phyloP scores from a whole-genome alignment of 352 stramenopile genomes.

The Halophytophthora polymorphica region DNA sequence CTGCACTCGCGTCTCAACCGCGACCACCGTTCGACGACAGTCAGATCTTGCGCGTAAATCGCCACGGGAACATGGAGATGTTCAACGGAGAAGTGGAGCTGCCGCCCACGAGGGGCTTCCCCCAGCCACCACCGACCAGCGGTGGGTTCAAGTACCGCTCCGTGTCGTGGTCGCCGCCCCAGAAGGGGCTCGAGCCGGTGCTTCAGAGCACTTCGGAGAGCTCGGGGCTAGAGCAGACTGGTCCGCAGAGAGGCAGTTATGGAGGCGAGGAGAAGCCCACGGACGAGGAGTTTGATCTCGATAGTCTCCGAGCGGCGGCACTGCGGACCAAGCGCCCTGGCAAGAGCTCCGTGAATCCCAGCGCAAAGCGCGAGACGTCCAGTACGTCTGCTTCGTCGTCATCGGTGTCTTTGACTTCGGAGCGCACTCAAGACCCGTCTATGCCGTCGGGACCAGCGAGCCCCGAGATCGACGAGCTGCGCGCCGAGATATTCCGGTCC shows the following conservation, averaged over 20 bases:
- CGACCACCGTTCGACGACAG: constrained; percentile 39
- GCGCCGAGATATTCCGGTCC: constrained; percentile 43
- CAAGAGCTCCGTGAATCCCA: constrained; percentile 8
- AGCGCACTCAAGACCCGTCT: background rate
- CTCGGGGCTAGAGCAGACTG: too few species aligned
- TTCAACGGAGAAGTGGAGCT: constrained; percentile 21
- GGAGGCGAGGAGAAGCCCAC: constrained; percentile 3
- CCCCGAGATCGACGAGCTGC: constrained; percentile 37
- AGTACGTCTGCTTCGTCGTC: background rate
- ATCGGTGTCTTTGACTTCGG: constrained; percentile 7
- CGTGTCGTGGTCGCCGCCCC: constrained; percentile 16
- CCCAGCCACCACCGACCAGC: constrained; percentile 7
- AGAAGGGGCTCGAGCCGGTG: background rate
- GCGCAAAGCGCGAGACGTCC: background rate
- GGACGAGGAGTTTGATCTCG: constrained; percentile 45
- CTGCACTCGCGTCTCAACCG: constrained; percentile 2
- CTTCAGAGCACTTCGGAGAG: too few species aligned
- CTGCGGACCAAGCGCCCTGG: constrained; percentile 46
- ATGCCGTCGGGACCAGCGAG: constrained; percentile 11
- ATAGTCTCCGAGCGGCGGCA: constrained; percentile 63
- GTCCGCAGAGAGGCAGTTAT: too few species aligned
- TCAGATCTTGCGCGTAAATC: constrained; percentile 71
- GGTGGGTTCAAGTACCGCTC: constrained; percentile 48
- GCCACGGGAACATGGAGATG: constrained; percentile 59
- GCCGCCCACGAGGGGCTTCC: constrained; percentile 9